Evolutionary conservation across 2,329 filamentous ascomycete genomes (phyloP), one percentile per base, ranked within the genome.

Genomic region (Pyricularia sp.): DNA sequence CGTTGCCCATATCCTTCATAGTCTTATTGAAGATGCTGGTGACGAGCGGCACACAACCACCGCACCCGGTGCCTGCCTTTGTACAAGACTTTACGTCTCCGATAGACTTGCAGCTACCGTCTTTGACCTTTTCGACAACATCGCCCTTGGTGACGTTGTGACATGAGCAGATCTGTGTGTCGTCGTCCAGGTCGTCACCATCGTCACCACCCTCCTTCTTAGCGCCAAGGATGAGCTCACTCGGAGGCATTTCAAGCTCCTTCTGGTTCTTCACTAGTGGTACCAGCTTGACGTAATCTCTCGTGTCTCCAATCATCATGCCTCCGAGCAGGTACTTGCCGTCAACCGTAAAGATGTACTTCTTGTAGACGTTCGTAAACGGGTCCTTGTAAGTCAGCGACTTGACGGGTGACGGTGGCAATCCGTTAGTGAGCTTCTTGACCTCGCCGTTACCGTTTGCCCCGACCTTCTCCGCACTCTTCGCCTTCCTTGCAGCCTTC

Each of bases 221-320:
- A 0, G 87, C 85, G 0, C 92, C 92, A 2, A 96, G 78, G 68
- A 96, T 96, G 65, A 96, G 86, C 73, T 96, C 86, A 62, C 88
- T 86, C 0, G 92, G 92, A 0, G 90, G 85, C 0, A 91, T 79
- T 16, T 96, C 90, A 1, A 96, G 81, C 67, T 82, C 79, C 73
- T 93, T 96, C 72, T 91, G 89, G 68, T 84, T 87, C 78, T 93
- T 96, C 65, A 94, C 91, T 81, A 96, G 86, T 1, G 90, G 89
- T 0, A 96, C 90, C 26, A 96, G 78, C 74, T 93, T 96, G 76
- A 96, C 84, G 72, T 96, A 96, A 77, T 96, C 92, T 68, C 84
- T 88, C 0, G 91, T 96, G 71, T 96, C 92, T 53, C 92, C 93
- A 67, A 96, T 94, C 91, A 96, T 96, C 91, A 96, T 96, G 4